Evolutionary conservation across 1,284 basidiomycete species (phyloP).

Genomic region (Inonotus obliquus): DNA sequence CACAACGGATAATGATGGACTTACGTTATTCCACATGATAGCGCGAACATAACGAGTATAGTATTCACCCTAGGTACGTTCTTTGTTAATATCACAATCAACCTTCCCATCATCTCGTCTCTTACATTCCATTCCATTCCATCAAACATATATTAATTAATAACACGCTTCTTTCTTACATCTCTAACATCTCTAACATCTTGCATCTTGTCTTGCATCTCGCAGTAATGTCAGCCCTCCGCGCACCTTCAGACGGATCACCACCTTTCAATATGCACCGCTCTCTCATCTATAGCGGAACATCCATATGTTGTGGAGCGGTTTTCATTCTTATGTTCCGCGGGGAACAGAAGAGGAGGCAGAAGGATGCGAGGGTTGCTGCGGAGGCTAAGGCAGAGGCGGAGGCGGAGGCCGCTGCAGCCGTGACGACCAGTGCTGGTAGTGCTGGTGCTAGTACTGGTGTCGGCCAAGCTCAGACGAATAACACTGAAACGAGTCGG

Average conservation of each 20-base stretch:
- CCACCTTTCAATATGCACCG: slow-evolving; percentile 19
- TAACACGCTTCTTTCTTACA: slow-evolving; percentile 50
- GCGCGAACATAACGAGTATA: slow-evolving; percentile 59
- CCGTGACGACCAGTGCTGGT: neutral
- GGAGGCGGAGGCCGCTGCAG: neutral
- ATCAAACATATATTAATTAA: slow-evolving; percentile 53
- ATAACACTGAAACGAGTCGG: too few species aligned
- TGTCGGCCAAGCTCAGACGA: too few species aligned
- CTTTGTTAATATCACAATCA: too few species aligned
- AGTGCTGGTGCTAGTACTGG: neutral
- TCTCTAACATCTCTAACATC: slow-evolving; percentile 28
- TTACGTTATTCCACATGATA: slow-evolving; percentile 23
- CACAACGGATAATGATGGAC: neutral
- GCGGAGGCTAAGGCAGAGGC: too few species aligned
- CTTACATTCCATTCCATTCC: too few species aligned
- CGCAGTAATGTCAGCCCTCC: slow-evolving; percentile 18
- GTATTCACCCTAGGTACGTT: slow-evolving; percentile 60
- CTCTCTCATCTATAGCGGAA: slow-evolving; percentile 15
- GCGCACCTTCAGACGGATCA: slow-evolving; percentile 9
- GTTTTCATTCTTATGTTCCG: slow-evolving; percentile 15
- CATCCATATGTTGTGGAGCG: neutral
- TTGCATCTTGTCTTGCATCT: too few species aligned
- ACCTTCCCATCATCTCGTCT: too few species aligned
- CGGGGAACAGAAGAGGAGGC: slow-evolving; percentile 11
- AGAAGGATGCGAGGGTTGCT: slow-evolving; percentile 9